Evolutionary conservation across 805 yeast genomes (phyloP), one percentile per base, ranked within the genome.

Genomic region (Ogataea ganodermae): DNA sequence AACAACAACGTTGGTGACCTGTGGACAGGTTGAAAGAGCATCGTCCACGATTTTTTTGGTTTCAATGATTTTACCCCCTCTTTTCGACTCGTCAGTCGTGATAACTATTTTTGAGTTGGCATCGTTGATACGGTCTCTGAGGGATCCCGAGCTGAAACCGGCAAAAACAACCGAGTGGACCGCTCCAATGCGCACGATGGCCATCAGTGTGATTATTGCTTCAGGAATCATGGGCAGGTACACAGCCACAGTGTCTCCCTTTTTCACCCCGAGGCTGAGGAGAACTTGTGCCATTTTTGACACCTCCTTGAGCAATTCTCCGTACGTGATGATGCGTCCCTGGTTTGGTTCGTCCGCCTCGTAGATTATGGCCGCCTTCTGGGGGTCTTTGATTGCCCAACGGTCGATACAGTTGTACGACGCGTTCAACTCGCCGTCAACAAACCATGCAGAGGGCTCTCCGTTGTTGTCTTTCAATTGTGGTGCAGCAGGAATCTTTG

Each of bases 141-240:
- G 72, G 9, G 89, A 83, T 48, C 84, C 84, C 32, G 89, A 76
- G 7, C 86, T 80, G 68, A 87, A 87, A 5, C 96, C 96, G 23
- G 95, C 95, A 71, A 87, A 87, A 26, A 87, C 84, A 30, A 86
- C 94, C 2, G 92, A 84, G 67, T 87, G 96, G 50, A 86, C 73
- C 12, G 95, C 96, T 59, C 96, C 95, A 53, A 87, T 72, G 68
- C 96, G 76, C 35, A 80, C 78, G 61, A 86, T 84, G 21, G 96
- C 95, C 68, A 87, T 70, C 73, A 87, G 69, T 22, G 94, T 80
- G 48, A 84, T 72, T 43, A 87, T 69, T 32, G 94, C 91, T 64
- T 86, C 88, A 38, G 91, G 86, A 53, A 83, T 84, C 94, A 86
- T 87, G 59, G 96, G 96, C 72, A 87, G 73, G 66, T 87, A 87